These are phyloP conservation scores for Fusarium sp. DNA, from an alignment of 2,329 filamentous ascomycete species.

Conservation along the genomic window DNA sequence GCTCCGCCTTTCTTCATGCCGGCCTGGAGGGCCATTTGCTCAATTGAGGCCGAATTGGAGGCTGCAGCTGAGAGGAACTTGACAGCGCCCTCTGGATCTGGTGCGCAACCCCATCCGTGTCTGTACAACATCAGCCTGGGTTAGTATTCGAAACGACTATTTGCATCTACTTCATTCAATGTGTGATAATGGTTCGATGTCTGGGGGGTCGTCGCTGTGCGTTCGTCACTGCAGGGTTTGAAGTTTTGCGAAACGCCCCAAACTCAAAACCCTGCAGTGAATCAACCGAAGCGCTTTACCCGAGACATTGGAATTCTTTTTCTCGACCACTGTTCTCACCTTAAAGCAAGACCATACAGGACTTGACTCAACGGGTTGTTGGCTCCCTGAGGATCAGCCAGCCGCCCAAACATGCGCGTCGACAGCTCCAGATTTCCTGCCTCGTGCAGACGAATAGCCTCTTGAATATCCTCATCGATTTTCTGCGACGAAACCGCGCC, in stretches of 20 bases:
- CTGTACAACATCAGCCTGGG: constrained; percentile 56
- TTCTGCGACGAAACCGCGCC: constrained; percentile 59
- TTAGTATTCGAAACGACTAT: constrained; percentile 30
- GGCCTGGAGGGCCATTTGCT: constrained; percentile 84
- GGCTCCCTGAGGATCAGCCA: constrained; percentile 84
- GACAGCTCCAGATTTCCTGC: constrained; percentile 80
- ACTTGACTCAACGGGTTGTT: constrained; percentile 97
- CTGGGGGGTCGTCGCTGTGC: constrained; percentile 1
- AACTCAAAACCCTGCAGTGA: constrained; percentile 10
- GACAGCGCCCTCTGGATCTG: constrained; percentile 78
- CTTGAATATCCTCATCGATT: constrained; percentile 81
- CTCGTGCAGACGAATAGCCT: constrained; percentile 95
- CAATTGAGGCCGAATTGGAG: constrained; percentile 87
- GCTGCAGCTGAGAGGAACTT: constrained; percentile 89
- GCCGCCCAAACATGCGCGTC: constrained; percentile 83
- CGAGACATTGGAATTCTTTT: constrained; percentile 22
- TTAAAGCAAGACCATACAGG: constrained; percentile 89
- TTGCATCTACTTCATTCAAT: neutral
- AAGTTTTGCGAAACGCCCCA: constrained; percentile 15
- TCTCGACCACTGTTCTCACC: constrained; percentile 60
- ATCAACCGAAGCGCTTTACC: constrained; percentile 1
- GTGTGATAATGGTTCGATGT: neutral
- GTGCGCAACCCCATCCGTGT: constrained; percentile 90
- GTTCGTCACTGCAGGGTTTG: constrained; percentile 16
- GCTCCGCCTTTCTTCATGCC: constrained; percentile 93